phyloP scores from a whole-genome alignment of 139 green algal genomes.

The Tetratostichococcus sp. region DNA sequence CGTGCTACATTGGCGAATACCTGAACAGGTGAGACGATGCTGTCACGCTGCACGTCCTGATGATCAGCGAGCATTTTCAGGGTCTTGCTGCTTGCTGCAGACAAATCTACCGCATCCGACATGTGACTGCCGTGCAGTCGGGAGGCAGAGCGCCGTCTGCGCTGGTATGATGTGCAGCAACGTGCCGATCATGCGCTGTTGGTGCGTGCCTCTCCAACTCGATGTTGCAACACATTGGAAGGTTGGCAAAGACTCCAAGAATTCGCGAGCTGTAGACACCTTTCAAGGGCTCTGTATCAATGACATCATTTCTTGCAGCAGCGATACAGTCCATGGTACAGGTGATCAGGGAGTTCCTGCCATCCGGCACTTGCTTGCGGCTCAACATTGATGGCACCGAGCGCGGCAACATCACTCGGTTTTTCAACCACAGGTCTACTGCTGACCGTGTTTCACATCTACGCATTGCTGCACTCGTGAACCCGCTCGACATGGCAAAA shows the following conservation, averaged over 20 bases:
- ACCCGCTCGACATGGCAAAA: too few species aligned
- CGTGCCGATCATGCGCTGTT: not conserved
- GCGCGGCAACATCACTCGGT: slow-evolving; percentile 52
- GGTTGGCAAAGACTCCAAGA: too few species aligned
- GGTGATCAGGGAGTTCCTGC: slow-evolving; percentile 51
- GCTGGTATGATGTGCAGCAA: not conserved
- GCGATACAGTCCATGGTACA: slow-evolving; percentile 8
- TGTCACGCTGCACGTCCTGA: too few species aligned
- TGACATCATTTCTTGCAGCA: too few species aligned
- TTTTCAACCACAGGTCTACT: slow-evolving; percentile 56
- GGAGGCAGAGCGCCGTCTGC: not conserved
- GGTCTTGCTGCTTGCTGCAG: too few species aligned
- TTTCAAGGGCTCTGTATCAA: too few species aligned
- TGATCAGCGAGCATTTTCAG: too few species aligned
- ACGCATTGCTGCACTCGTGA: not conserved
- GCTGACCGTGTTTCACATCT: not conserved
- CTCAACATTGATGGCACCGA: slow-evolving; percentile 64
- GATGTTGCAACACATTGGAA: too few species aligned
- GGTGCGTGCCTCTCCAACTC: not conserved
- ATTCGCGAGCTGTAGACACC: too few species aligned
- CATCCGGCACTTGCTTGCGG: slow-evolving; percentile 31
- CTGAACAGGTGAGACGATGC: not conserved
- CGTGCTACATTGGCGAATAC: not conserved
- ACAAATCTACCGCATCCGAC: too few species aligned
- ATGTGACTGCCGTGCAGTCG: too few species aligned